Evolutionary conservation across 352 stramenopile genomes (phyloP).

Genomic region (Peronospora destructor): DNA sequence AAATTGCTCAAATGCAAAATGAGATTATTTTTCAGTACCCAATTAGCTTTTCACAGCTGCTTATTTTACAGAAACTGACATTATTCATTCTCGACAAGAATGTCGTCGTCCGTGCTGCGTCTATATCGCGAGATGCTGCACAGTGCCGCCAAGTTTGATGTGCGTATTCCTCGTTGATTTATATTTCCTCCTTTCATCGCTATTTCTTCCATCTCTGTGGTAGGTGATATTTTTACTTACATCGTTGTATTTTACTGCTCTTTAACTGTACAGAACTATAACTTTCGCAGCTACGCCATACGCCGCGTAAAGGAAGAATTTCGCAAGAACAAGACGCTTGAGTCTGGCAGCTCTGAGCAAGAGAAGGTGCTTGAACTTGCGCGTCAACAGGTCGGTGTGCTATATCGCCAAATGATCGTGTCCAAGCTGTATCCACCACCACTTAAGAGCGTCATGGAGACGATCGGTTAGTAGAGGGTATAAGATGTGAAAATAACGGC

Average conservation of each 20-base stretch:
- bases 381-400: slow-evolving; percentile 41
- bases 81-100: background rate
- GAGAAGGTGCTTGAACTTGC: slow-evolving; percentile 39
- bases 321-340: slow-evolving; percentile 50
- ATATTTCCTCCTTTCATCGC: background rate
- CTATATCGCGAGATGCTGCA: slow-evolving; percentile 58
- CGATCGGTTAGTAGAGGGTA: slow-evolving; percentile 16
- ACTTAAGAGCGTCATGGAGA: slow-evolving; percentile 66
- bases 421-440: slow-evolving; percentile 63
- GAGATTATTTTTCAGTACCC: too few relatives aligned
- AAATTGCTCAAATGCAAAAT: too few relatives aligned
- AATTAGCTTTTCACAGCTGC: too few relatives aligned
- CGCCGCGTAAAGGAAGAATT: slow-evolving; percentile 72
- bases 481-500: background rate
- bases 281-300: slow-evolving; percentile 60
- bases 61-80: background rate
- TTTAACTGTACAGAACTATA: slow-evolving; percentile 46
- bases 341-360: slow-evolving; percentile 41
- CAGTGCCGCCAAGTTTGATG: slow-evolving; percentile 45
- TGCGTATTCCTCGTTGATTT: slow-evolving; percentile 12
- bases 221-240: slow-evolving; percentile 1
- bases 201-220: background rate
- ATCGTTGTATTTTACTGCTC: background rate
- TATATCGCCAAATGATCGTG: slow-evolving; percentile 58
- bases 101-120: slow-evolving; percentile 37